Percentiles rank a stretch among this genome's conserved stretches.
Conservation (phyloP, 176 grass and related monocot species). For the Aegilops bicornis region DNA sequence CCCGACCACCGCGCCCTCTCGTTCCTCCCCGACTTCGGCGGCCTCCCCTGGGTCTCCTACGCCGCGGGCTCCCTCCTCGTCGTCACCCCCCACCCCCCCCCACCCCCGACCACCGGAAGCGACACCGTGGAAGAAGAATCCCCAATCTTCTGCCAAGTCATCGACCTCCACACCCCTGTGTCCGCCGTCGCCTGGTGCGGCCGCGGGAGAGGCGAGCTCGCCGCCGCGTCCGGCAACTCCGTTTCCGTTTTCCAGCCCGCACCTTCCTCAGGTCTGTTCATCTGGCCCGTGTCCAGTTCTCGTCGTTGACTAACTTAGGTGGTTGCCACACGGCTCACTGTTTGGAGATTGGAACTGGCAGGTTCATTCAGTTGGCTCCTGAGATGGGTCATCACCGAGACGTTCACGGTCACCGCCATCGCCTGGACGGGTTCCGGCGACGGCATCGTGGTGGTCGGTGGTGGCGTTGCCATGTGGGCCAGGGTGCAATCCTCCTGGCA, state of each 20-base stretch:
- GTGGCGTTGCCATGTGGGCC: constrained; percentile 68
- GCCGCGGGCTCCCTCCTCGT: constrained; percentile 70
- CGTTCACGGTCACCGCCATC: constrained; percentile 43
- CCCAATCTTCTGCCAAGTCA: constrained; percentile 75
- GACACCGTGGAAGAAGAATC: not conserved
- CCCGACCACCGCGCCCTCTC: constrained; percentile 53
- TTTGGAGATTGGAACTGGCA: constrained; percentile 34
- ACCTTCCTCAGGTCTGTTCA: constrained; percentile 45
- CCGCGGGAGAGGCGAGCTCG: constrained; percentile 50
- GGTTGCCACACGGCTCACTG: constrained; percentile 22
- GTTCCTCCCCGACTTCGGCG: constrained; percentile 78
- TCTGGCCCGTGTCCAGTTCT: not conserved
- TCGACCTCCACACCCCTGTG: constrained; percentile 58
- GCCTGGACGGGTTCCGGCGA: constrained; percentile 70
- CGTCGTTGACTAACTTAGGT: constrained; percentile 20
- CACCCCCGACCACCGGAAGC: not conserved
- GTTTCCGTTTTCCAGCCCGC: constrained; percentile 63
- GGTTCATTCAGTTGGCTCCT: constrained; percentile 77
- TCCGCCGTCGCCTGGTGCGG: constrained; percentile 78
- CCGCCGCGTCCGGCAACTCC: constrained; percentile 40
- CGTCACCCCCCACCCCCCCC: constrained; percentile 69
- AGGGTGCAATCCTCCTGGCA: constrained; percentile 62
- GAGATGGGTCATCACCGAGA: constrained; percentile 56
- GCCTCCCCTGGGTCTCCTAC: constrained; percentile 75
- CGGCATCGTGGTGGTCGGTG: constrained; percentile 55